Conservation (phyloP, 352 stramenopile species). For the Pythium coloratum region DNA sequence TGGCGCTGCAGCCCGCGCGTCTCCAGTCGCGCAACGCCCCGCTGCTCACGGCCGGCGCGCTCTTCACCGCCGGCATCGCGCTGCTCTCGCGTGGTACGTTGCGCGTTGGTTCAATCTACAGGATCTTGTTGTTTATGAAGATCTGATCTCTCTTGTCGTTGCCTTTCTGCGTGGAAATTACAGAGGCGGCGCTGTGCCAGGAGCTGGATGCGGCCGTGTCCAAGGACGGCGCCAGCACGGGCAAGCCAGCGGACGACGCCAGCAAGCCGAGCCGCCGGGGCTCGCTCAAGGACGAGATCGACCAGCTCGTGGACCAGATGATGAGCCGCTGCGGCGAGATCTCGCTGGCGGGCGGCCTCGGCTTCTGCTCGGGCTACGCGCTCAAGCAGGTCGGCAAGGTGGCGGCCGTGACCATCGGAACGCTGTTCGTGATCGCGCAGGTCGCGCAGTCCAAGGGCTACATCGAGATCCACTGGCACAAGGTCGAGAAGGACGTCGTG, state of each 20-base stretch:
- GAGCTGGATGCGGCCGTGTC: conserved; percentile 37
- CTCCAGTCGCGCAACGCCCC: conserved; percentile 5
- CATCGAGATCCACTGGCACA: conserved; percentile 90
- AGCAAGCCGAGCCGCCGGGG: conserved; percentile 32
- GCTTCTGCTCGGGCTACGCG: conserved; percentile 86
- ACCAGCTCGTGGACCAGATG: conserved; percentile 66
- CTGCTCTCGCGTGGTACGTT: conserved; percentile 39
- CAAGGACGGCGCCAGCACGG: conserved; percentile 14
- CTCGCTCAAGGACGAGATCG: conserved; percentile 48
- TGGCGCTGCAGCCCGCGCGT: conserved; percentile 19
- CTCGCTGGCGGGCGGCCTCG: conserved; percentile 61
- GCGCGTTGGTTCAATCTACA: background rate
- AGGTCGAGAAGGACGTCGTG: conserved; percentile 87
- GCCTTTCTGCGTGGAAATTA: no score
- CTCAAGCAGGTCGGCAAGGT: conserved; percentile 83
- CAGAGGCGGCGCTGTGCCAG: conserved; percentile 50
- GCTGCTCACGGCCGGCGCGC: conserved; percentile 42
- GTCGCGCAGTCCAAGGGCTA: conserved; percentile 83
- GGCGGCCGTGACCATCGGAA: conserved; percentile 70
- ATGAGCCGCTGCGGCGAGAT: conserved; percentile 66
- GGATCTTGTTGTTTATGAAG: background rate
- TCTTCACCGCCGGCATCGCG: conserved; percentile 48
- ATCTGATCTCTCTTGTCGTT: background rate
- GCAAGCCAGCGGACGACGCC: conserved; percentile 20
- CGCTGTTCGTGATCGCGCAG: conserved; percentile 77